Conservation (phyloP, 129 eudicot genomes). For the Apium graveolens region DNA sequence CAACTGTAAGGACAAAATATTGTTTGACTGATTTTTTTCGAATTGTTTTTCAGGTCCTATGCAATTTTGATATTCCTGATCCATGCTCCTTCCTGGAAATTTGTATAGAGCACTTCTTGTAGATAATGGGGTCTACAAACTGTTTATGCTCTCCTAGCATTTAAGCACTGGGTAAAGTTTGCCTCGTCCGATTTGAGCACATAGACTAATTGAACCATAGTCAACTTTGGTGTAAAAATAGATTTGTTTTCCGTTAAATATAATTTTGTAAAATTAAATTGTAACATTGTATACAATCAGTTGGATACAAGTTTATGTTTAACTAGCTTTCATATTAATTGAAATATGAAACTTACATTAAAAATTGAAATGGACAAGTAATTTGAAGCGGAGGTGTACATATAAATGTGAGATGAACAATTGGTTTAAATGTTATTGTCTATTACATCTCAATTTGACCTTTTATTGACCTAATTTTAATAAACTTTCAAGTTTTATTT, state of each 20-base stretch:
- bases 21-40: neutral
- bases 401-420: no score
- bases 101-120: conserved; percentile 44
- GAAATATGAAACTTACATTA: no score
- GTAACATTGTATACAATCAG: neutral
- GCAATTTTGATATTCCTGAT: conserved; percentile 80
- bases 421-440: no score
- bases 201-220: neutral
- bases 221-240: neutral
- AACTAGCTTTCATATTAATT: no score
- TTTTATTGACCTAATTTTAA: no score
- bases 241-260: neutral
- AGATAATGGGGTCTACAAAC: conserved; percentile 12
- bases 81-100: conserved; percentile 86
- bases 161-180: neutral
- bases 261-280: neutral
- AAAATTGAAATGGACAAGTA: no score
- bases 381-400: no score
- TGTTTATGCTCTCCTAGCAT: neutral
- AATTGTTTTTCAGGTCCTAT: conserved; percentile 50
- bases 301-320: neutral
- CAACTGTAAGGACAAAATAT: neutral
- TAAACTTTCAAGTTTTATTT: no score
- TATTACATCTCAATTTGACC: no score
- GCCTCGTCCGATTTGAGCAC: neutral